A percentile compares a stretch with the other conserved stretches of the same genome.
These are phyloP conservation scores for Fusarium acutatum DNA, from an alignment of 2,329 filamentous ascomycete genomes.

Conservation along the genomic window DNA sequence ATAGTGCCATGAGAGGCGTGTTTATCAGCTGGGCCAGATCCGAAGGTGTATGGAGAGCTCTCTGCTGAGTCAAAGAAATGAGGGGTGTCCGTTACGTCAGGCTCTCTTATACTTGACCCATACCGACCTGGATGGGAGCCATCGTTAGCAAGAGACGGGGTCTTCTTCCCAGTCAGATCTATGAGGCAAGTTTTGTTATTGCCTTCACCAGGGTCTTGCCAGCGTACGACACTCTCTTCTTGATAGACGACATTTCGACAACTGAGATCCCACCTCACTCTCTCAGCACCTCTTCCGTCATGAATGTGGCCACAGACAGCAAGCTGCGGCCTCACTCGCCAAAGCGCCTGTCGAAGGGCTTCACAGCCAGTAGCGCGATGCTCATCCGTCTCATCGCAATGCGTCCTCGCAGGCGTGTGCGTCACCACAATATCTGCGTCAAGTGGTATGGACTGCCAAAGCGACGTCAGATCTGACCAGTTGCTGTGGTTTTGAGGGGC, in stretches of 20 bases:
- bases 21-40: conserved; percentile 27
- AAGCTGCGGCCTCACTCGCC: conserved; percentile 68
- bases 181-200: conserved; percentile 69
- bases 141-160: conserved; percentile 56
- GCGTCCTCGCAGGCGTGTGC: conserved; percentile 71
- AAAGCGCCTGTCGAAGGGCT: conserved; percentile 64
- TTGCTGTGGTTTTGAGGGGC: conserved; percentile 32
- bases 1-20: conserved; percentile 37
- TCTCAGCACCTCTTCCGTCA: conserved; percentile 69
- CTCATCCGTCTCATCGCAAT: conserved; percentile 61
- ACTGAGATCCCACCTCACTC: conserved; percentile 67
- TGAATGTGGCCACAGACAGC: conserved; percentile 79
- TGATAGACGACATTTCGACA: conserved; percentile 52
- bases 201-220: conserved; percentile 66
- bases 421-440: conserved; percentile 74
- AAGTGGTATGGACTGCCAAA: conserved; percentile 71
- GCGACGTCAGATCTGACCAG: conserved; percentile 38
- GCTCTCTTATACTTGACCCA: background rate
- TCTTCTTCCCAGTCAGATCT: conserved; percentile 62
- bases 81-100: background rate
- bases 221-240: conserved; percentile 56
- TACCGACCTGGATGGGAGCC: conserved; percentile 45
- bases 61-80: background rate
- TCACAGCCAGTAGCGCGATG: conserved; percentile 65
- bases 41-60: conserved; percentile 11